These are phyloP conservation scores for Biscutella laevigata DNA, from an alignment of 441 rosid species.

Conservation along the genomic window DNA sequence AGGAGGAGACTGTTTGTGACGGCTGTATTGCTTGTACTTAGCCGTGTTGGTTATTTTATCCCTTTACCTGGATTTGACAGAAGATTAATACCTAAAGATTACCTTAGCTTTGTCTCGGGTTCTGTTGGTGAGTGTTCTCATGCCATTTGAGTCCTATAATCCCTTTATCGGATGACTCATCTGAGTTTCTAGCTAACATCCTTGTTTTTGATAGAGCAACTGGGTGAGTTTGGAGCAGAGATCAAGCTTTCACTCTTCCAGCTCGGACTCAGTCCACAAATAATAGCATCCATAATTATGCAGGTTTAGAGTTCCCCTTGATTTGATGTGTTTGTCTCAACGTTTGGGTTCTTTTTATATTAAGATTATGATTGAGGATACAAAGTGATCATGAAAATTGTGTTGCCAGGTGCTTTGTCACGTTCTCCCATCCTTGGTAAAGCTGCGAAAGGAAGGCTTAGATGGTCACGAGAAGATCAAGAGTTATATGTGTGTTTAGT, in stretches of 20 bases:
- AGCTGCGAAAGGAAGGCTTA: conserved; percentile 92
- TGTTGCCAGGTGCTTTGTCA: conserved; percentile 68
- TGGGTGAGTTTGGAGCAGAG: conserved; percentile 71
- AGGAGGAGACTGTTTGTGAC: conserved; percentile 79
- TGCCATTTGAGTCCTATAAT: not conserved
- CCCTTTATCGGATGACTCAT: not conserved
- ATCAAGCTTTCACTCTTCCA: conserved; percentile 85
- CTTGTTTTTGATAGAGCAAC: conserved; percentile 49
- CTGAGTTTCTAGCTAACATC: conserved; percentile 3
- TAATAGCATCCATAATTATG: conserved; percentile 79
- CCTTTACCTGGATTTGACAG: conserved; percentile 95
- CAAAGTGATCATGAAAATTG: conserved; percentile 1
- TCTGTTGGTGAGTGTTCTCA: conserved; percentile 59
- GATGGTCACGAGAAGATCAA: conserved; percentile 96
- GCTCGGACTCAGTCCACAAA: conserved; percentile 96
- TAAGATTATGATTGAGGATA: not conserved
- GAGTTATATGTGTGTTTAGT: conserved; percentile 92
- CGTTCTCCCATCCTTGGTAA: conserved; percentile 77
- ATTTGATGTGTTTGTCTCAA: not conserved
- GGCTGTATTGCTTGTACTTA: conserved; percentile 51
- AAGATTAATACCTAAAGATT: conserved; percentile 76
- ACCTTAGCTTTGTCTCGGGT: conserved; percentile 83
- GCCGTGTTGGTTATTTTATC: conserved; percentile 83
- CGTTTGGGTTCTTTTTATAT: not conserved
- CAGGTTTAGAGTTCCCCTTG: conserved; percentile 41